Percentiles rank a stretch among this genome's conserved stretches.
These are phyloP conservation scores for Byssochlamys sp. DNA, from an alignment of 2,329 filamentous ascomycete genomes.

Conservation along the genomic window DNA sequence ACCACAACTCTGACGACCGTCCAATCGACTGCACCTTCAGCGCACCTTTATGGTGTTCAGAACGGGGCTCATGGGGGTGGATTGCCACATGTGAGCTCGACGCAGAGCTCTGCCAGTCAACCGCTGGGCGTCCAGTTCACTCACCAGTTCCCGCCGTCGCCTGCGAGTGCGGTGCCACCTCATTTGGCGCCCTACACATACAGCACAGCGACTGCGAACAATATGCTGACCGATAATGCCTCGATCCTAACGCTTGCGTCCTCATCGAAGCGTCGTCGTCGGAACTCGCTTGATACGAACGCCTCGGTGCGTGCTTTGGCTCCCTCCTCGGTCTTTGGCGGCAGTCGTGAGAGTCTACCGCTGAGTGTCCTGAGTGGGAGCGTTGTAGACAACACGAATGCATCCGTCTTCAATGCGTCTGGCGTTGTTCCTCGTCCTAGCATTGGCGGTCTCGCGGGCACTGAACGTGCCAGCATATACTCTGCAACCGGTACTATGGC, in stretches of 20 bases:
- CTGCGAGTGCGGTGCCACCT: conserved; percentile 51
- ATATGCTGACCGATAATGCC: conserved; percentile 55
- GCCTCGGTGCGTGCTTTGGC: conserved; percentile 57
- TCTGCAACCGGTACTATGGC: conserved; percentile 61
- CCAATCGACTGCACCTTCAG: conserved; percentile 50
- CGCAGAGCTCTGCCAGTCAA: conserved; percentile 28
- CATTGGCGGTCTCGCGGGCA: conserved; percentile 45
- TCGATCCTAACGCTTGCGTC: conserved; percentile 57
- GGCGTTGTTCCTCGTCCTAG: conserved; percentile 40
- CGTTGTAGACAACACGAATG: conserved; percentile 35
- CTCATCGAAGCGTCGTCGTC: conserved; percentile 52
- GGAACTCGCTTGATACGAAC: conserved; percentile 57
- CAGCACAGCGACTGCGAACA: conserved; percentile 52
- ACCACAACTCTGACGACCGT: conserved; percentile 59
- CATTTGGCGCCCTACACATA: conserved; percentile 52
- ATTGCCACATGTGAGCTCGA: conserved; percentile 24
- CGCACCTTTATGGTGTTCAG: conserved; percentile 31
- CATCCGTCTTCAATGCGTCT: conserved; percentile 29
- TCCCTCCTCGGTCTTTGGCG: conserved; percentile 55
- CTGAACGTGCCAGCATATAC: conserved; percentile 61
- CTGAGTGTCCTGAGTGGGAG: conserved; percentile 53
- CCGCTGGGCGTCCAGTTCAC: conserved; percentile 43
- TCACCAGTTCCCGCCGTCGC: conserved; percentile 51
- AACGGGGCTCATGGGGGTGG: conserved; percentile 18
- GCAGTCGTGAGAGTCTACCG: conserved; percentile 54